These are phyloP conservation scores for Coemansia sp. DNA, from an alignment of 192 early-diverging fungal genomes.

Conservation along the genomic window DNA sequence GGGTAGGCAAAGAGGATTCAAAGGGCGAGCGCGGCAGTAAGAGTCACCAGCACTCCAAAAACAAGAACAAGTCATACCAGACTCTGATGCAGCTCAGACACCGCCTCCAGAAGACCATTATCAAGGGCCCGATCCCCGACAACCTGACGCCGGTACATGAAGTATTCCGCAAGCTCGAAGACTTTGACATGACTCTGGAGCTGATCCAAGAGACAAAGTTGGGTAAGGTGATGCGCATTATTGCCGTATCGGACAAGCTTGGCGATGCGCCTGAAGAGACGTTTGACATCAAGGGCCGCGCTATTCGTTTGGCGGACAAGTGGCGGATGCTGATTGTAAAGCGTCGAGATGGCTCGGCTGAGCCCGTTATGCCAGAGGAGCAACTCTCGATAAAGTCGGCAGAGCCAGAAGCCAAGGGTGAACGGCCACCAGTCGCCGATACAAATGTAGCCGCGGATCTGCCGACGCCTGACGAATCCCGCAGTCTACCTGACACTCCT, in stretches of 20 bases:
- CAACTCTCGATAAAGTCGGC: constrained; percentile 22
- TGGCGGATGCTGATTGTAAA: constrained; percentile 48
- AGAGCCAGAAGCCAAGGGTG: neutral
- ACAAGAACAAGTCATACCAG: constrained; percentile 39
- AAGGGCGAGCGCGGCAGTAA: constrained; percentile 30
- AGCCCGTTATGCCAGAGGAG: constrained; percentile 37
- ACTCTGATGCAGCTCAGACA: constrained; percentile 54
- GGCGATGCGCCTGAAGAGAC: constrained; percentile 37
- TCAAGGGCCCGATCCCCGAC: constrained; percentile 44
- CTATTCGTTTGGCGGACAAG: constrained; percentile 45
- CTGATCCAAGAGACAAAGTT: constrained; percentile 56
- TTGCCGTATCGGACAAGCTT: constrained; percentile 40
- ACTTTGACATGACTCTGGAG: constrained; percentile 53
- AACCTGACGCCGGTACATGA: constrained; percentile 45
- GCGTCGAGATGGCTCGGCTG: constrained; percentile 38
- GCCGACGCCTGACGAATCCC: neutral
- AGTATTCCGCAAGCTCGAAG: constrained; percentile 51
- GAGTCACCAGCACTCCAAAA: constrained; percentile 35
- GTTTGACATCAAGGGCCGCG: constrained; percentile 54
- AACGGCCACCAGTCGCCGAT: neutral
- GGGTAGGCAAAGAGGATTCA: constrained; percentile 27
- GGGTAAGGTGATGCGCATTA: constrained; percentile 57
- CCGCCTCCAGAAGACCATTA: constrained; percentile 54
- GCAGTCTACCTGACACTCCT: neutral
- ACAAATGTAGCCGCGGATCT: neutral